Evolutionary conservation across 768 basidiomycete species (phyloP), one percentile per base, ranked within the genome.

Genomic region (Imleria badia): DNA sequence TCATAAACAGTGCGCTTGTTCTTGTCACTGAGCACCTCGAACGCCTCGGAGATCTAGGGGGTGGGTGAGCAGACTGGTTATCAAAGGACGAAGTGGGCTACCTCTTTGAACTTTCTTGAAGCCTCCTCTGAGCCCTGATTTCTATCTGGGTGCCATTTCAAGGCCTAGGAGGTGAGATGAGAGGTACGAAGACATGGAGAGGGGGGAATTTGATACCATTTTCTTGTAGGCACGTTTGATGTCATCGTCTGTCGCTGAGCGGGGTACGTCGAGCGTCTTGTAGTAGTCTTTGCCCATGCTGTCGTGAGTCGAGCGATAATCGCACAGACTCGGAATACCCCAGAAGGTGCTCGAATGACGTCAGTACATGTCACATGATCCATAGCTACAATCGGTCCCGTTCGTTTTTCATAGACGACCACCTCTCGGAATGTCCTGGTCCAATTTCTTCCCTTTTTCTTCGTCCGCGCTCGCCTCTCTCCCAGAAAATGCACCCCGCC

Each of bases 191-290:
- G 61, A 44, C 8, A 31, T 52, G 3, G 48, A 56, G n/a, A 7
- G 2, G 17, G 13, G n/a, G 31, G 11, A 20, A 9, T 9, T 6
- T 71, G 78, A 12, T 58, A 86, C 89, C 84, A 91, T 91, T 74
- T 94, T 94, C 82, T 94, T 95, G 81, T 94, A 95, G 1, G 91
- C 95, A 63, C 85, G 89, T 75, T 97, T 98, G 66, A 98, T 89
- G 11, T 89, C 86, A 65, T 95, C 91, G 9, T 94, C 92, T 1
- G 72, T 71, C 40, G 94, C 96, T 40, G 75, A 74, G 71, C 83
- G 89, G 61, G 75, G 72, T 50, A 98, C 68, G 58, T 89, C 93
- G 22, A 98, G 79, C 1, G 84, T 72, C 64, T 86, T 82, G 83
- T 98, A 98, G 75, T 95, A 98, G 77, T 96, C 91, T 64, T 79